phyloP scores from a whole-genome alignment of 2,329 filamentous ascomycete species.

The Periconia macrospinosa region DNA sequence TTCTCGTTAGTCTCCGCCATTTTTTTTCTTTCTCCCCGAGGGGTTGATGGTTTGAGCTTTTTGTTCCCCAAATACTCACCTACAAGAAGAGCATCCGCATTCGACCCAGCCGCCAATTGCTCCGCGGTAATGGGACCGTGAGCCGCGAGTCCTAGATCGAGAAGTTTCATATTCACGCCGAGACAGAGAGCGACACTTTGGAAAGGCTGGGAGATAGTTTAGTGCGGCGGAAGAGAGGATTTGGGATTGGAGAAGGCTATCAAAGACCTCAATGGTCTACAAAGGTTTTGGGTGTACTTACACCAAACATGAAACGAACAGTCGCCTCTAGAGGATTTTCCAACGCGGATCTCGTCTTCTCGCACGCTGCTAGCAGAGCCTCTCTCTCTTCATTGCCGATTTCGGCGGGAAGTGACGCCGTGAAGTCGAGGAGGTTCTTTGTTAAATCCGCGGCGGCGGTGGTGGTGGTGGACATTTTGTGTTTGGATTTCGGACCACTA shows the following conservation, averaged over 20 bases:
- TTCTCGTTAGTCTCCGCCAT: background rate
- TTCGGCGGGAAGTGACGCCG: background rate
- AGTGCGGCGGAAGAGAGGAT: background rate
- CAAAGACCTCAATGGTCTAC: too few relatives aligned
- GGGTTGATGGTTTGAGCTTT: too few relatives aligned
- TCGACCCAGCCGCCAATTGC: background rate
- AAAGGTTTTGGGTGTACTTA: too few relatives aligned
- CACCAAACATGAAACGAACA: constrained; percentile 6
- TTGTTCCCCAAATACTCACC: background rate
- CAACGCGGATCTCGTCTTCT: background rate
- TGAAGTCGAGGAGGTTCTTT: background rate
- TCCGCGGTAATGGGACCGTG: constrained; percentile 1
- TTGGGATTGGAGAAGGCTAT: background rate
- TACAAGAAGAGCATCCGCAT: background rate
- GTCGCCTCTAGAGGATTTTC: constrained; percentile 4
- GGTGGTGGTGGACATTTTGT: too few relatives aligned
- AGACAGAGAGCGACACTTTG: constrained; percentile 1
- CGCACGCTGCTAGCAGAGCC: background rate
- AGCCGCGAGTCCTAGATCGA: constrained; percentile 1
- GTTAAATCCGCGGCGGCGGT: background rate
- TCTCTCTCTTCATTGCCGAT: constrained; percentile 4
- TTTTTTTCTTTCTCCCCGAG: too few relatives aligned
- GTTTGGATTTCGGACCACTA: too few relatives aligned
- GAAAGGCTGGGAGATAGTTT: background rate
- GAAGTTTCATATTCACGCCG: constrained; percentile 4